Conservation (phyloP, 805 yeast species). For the Candida wancherniae region DNA sequence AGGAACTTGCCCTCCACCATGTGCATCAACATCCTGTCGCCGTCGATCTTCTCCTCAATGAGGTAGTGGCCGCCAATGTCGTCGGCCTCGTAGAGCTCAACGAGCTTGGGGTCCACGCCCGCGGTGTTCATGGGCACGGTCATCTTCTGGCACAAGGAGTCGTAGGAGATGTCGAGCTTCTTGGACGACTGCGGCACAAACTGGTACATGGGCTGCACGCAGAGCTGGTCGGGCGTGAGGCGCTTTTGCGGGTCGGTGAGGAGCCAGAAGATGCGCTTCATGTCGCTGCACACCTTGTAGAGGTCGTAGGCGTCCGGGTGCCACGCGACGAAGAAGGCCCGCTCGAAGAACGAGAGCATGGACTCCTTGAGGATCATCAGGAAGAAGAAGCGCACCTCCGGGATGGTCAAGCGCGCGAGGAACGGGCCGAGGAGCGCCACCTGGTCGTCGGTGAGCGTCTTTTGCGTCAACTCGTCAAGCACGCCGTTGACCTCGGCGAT, state of each 20-base stretch:
- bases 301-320: conserved; percentile 74
- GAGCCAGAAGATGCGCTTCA: conserved; percentile 53
- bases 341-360: conserved; percentile 60
- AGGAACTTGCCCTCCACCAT: conserved; percentile 37
- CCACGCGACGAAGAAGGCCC: conserved; percentile 54
- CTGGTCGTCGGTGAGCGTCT: conserved; percentile 32
- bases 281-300: conserved; percentile 58
- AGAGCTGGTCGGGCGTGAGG: conserved; percentile 37
- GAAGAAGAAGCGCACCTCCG: conserved; percentile 65
- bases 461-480: conserved; percentile 26
- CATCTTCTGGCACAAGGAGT: conserved; percentile 45
- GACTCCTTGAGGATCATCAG: conserved; percentile 58
- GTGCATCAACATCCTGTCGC: conserved; percentile 83
- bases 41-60: conserved; percentile 91
- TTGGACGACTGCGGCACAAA: conserved; percentile 77
- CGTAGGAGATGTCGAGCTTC: conserved; percentile 48
- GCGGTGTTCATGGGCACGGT: conserved; percentile 25
- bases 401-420: conserved; percentile 48
- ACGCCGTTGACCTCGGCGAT: conserved; percentile 28
- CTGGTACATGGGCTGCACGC: conserved; percentile 44
- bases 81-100: conserved; percentile 13
- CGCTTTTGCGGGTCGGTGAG: conserved; percentile 47
- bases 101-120: conserved; percentile 14
- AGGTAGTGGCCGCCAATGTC: conserved; percentile 38
- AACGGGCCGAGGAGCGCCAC: conserved; percentile 44